A percentile compares a stretch with the other conserved stretches of the same genome.
These are phyloP conservation scores for Caryopteris hybrid DNA, from an alignment of 305 asterid species.

Conservation along the genomic window DNA sequence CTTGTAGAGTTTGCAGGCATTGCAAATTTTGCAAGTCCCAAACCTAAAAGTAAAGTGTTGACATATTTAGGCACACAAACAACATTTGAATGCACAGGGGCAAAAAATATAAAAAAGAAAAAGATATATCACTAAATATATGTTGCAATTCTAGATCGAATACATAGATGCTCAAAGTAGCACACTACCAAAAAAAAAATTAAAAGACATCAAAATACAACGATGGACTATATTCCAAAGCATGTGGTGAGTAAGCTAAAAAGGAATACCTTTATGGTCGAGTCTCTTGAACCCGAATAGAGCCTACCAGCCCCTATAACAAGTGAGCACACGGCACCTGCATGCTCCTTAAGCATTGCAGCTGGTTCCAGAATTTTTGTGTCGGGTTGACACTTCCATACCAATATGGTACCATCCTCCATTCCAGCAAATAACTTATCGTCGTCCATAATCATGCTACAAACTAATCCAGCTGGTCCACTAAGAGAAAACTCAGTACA, in stretches of 20 bases:
- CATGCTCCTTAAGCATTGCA: slow-evolving; percentile 36
- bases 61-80: neutral
- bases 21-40: slow-evolving; percentile 52
- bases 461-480: slow-evolving; percentile 44
- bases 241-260: neutral
- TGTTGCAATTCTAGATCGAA: too few relatives aligned
- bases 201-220: neutral
- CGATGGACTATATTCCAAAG: neutral
- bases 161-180: too few relatives aligned
- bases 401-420: slow-evolving; percentile 58
- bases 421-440: slow-evolving; percentile 55
- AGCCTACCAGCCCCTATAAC: slow-evolving; percentile 38
- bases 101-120: neutral
- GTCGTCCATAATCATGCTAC: slow-evolving; percentile 30
- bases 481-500: slow-evolving; percentile 30
- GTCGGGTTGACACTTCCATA: slow-evolving; percentile 39
- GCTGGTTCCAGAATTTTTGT: slow-evolving; percentile 20
- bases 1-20: slow-evolving; percentile 47
- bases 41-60: slow-evolving; percentile 27
- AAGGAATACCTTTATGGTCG: slow-evolving; percentile 47
- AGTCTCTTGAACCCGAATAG: slow-evolving; percentile 53
- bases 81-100: too few relatives aligned
- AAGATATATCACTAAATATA: too few relatives aligned
- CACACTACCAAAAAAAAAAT: too few relatives aligned
- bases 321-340: slow-evolving; percentile 35